Evolutionary conservation across 495 filamentous ascomycete genomes (phyloP).

Genomic region (Thozetella sp.): DNA sequence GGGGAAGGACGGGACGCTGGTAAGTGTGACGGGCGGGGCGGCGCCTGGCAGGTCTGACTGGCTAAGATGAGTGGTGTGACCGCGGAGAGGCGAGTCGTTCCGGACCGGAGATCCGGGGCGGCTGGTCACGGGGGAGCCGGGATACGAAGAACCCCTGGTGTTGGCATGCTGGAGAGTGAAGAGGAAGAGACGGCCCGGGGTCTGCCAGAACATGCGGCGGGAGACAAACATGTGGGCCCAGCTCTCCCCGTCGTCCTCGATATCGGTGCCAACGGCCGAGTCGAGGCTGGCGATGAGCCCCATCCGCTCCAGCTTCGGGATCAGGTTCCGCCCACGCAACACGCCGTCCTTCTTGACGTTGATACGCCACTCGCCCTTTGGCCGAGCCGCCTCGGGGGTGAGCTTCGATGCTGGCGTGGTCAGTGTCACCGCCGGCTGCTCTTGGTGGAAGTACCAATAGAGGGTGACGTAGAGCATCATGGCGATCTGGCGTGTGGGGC

Average conservation of each 20-base stretch:
- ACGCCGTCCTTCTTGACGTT: conserved; percentile 85
- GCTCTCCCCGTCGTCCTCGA: conserved; percentile 62
- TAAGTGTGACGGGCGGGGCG: conserved; percentile 26
- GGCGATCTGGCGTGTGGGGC: conserved; percentile 83
- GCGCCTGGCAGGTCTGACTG: conserved; percentile 26
- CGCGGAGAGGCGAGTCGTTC: conserved; percentile 31
- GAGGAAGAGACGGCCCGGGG: conserved; percentile 83
- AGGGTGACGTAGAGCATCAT: conserved; percentile 96
- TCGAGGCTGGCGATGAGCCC: conserved; percentile 77
- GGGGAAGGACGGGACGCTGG: conserved; percentile 36
- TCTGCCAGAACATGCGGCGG: conserved; percentile 85
- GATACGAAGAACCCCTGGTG: conserved; percentile 47
- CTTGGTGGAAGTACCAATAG: conserved; percentile 96
- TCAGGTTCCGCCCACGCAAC: conserved; percentile 75
- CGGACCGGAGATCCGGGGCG: conserved; percentile 63
- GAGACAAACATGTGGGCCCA: conserved; percentile 86
- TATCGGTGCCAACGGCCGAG: conserved; percentile 68
- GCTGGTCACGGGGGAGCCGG: conserved; percentile 52
- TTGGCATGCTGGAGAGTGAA: conserved; percentile 74
- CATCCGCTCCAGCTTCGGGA: conserved; percentile 95
- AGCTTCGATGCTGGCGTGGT: conserved; percentile 61
- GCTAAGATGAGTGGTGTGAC: not conserved
- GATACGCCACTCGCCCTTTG: conserved; percentile 86
- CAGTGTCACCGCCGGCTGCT: conserved; percentile 55
- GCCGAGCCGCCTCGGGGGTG: conserved; percentile 69